phyloP scores from a whole-genome alignment of 2,329 filamentous ascomycete genomes.

The Thelonectria rubi region DNA sequence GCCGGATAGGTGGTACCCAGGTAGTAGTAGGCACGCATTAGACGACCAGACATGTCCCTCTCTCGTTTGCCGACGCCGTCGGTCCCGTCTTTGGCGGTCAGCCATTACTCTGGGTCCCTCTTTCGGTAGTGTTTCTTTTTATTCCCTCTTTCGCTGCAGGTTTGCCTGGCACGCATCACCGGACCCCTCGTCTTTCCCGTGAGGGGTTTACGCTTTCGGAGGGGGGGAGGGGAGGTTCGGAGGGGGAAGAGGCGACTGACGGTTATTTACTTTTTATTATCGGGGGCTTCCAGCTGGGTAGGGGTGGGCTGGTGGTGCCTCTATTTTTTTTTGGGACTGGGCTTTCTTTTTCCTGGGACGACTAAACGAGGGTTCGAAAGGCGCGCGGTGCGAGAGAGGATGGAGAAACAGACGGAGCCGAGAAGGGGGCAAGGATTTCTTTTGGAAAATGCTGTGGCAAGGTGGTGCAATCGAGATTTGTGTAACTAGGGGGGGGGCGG shows the following conservation, averaged over 20 bases:
- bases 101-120: neutral
- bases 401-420: no score
- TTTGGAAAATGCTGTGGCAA: slow-evolving; percentile 29
- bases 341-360: no score
- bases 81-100: slow-evolving; percentile 8
- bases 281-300: slow-evolving; percentile 6
- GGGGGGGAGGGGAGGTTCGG: neutral
- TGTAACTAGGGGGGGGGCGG: slow-evolving; percentile 26
- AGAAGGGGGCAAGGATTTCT: neutral
- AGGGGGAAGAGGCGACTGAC: slow-evolving; percentile 13
- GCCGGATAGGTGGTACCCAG: neutral
- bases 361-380: neutral
- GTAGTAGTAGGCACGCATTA: no score
- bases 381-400: no score
- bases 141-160: slow-evolving; percentile 10
- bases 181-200: neutral
- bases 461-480: slow-evolving; percentile 44
- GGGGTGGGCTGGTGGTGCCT: neutral
- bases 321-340: neutral
- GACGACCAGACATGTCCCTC: neutral
- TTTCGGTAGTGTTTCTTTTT: no score
- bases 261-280: slow-evolving; percentile 15
- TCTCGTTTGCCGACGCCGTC: neutral
- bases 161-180: slow-evolving; percentile 18
- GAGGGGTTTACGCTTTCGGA: slow-evolving; percentile 7